A percentile compares a stretch with the other conserved stretches of the same genome.
phyloP scores from a whole-genome alignment of 768 basidiomycete species.

The Strobilomyces confusus region DNA sequence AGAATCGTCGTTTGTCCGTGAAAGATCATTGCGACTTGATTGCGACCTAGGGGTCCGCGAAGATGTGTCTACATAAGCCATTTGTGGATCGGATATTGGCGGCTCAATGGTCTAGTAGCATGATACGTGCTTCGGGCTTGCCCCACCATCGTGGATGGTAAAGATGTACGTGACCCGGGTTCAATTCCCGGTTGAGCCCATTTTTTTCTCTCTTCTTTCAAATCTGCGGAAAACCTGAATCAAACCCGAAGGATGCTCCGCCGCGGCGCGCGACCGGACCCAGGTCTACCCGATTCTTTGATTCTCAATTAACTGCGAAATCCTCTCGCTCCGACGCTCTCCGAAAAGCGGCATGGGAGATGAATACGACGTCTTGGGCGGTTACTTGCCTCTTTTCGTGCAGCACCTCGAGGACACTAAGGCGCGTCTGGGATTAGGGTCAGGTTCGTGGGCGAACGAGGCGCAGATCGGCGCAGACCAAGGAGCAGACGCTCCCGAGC shows the following conservation, averaged over 20 bases:
- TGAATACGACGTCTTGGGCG: slow-evolving; percentile 17
- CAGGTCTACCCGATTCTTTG: background rate
- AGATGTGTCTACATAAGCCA: too few relatives aligned
- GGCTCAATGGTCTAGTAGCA: slow-evolving; percentile 36
- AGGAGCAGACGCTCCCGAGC: background rate
- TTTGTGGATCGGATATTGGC: background rate
- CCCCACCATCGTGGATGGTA: slow-evolving; percentile 20
- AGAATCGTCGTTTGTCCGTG: too few relatives aligned
- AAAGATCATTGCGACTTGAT: too few relatives aligned
- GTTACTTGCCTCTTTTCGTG: slow-evolving; percentile 25
- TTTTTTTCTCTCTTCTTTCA: background rate
- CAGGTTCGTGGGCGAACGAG: background rate
- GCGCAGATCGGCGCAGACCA: background rate
- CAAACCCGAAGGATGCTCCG: slow-evolving; percentile 15
- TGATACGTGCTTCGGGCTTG: slow-evolving; percentile 35
- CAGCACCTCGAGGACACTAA: slow-evolving; percentile 26
- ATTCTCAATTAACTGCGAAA: background rate
- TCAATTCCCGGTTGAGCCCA: slow-evolving; percentile 31
- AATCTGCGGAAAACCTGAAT: background rate
- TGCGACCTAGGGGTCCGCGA: too few relatives aligned
- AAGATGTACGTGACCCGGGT: slow-evolving; percentile 36
- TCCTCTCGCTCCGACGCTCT: background rate
- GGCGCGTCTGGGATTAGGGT: slow-evolving; percentile 14
- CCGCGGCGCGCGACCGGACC: background rate
- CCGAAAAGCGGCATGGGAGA: slow-evolving; percentile 4